phyloP scores from a whole-genome alignment of 2,329 filamentous ascomycete genomes.

The Diaporthe humulicola region DNA sequence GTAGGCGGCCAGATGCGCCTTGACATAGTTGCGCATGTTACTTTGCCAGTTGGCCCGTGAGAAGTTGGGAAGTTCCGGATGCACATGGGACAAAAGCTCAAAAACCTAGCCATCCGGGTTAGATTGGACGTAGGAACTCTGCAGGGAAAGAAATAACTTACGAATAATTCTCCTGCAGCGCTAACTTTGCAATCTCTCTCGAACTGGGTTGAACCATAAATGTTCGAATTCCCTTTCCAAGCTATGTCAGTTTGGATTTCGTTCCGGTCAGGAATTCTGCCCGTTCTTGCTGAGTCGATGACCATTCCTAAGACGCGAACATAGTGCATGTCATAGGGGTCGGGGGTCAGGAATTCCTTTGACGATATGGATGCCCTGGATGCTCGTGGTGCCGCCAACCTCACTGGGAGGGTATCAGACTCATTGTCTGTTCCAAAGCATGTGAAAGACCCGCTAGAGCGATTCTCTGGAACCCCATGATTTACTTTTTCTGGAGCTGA shows the following conservation, averaged over 20 bases:
- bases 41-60: constrained; percentile 60
- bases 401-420: not conserved
- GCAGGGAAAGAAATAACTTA: constrained; percentile 18
- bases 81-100: constrained; percentile 52
- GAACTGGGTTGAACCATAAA: constrained; percentile 22
- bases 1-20: constrained; percentile 56
- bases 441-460: not conserved
- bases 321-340: constrained; percentile 20
- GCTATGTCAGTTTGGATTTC: not conserved
- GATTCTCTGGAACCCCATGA: too few species aligned
- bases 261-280: constrained; percentile 2
- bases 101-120: constrained; percentile 49
- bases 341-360: not conserved
- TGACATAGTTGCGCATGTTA: constrained; percentile 58
- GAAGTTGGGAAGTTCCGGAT: constrained; percentile 51
- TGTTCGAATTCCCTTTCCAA: not conserved
- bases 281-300: constrained; percentile 29
- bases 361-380: not conserved
- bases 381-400: not conserved
- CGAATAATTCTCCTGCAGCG: constrained; percentile 44
- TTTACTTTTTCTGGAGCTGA: not conserved
- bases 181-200: constrained; percentile 41
- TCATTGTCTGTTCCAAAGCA: not conserved
- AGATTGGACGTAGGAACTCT: not conserved
- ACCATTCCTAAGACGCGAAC: constrained; percentile 32